These are phyloP conservation scores for Trichoderma sp. DNA, from an alignment of 2,329 filamentous ascomycete genomes.

Conservation along the genomic window DNA sequence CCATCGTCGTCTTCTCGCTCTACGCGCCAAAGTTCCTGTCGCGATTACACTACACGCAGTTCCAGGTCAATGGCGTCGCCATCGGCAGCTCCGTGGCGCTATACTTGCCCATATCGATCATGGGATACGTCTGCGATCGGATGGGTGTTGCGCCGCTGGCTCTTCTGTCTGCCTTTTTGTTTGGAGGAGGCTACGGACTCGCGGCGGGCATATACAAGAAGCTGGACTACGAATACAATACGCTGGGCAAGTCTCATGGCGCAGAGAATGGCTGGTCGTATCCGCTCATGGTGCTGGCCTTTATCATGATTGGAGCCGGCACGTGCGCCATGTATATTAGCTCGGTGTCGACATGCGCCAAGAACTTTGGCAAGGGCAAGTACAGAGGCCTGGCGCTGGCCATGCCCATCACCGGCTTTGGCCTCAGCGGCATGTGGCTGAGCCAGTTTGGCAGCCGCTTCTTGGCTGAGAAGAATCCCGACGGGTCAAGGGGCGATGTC, in stretches of 20 bases:
- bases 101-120: conserved; percentile 87
- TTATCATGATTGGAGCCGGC: conserved; percentile 77
- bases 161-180: conserved; percentile 69
- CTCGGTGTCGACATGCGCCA: conserved; percentile 92
- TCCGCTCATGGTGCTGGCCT: conserved; percentile 80
- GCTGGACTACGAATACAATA: conserved; percentile 50
- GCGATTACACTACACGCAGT: conserved; percentile 82
- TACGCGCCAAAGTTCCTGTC: conserved; percentile 91
- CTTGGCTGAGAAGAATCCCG: conserved; percentile 67
- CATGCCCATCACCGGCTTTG: conserved; percentile 88
- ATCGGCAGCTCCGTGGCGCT: conserved; percentile 85
- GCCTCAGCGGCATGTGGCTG: conserved; percentile 93
- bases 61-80: conserved; percentile 87
- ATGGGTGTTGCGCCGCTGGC: conserved; percentile 78
- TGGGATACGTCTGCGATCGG: conserved; percentile 91
- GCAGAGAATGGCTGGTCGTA: conserved; percentile 66
- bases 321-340: conserved; percentile 89
- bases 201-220: conserved; percentile 75
- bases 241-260: conserved; percentile 39
- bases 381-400: conserved; percentile 88
- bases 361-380: conserved; percentile 92
- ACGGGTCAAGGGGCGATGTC: conserved; percentile 64
- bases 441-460: conserved; percentile 82
- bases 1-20: conserved; percentile 89
- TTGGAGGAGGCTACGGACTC: conserved; percentile 78